Conservation (phyloP, 2,329 filamentous ascomycete species). For the Tolypocladium pustulatum region DNA sequence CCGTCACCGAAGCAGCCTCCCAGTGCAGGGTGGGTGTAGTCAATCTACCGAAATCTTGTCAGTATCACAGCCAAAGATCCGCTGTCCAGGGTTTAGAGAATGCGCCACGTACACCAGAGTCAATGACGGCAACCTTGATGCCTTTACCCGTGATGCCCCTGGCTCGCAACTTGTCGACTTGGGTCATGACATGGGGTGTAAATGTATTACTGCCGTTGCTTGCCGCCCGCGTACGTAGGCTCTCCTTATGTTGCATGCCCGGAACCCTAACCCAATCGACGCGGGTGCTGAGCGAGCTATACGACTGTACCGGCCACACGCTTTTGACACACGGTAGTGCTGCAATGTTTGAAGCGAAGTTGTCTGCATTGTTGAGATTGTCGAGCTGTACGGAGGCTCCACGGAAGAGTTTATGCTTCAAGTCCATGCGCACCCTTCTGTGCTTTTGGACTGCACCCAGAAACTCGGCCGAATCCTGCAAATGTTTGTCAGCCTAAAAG, state of each 20-base stretch:
- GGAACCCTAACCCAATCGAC: no score
- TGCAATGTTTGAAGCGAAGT: conserved; percentile 29
- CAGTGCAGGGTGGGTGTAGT: conserved; percentile 48
- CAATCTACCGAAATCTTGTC: conserved; percentile 23
- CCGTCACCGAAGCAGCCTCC: conserved; percentile 48
- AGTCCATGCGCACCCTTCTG: conserved; percentile 32
- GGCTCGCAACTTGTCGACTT: conserved; percentile 42
- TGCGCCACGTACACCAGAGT: conserved; percentile 32
- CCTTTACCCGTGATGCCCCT: conserved; percentile 38
- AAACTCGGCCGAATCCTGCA: background rate
- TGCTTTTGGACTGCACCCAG: background rate
- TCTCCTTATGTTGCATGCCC: no score
- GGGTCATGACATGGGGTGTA: conserved; percentile 42
- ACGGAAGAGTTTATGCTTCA: conserved; percentile 41
- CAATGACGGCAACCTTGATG: conserved; percentile 41
- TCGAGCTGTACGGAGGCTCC: conserved; percentile 43
- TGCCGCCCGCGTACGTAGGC: background rate
- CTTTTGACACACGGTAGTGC: conserved; percentile 33
- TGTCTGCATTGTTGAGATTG: conserved; percentile 30
- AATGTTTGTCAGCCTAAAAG: background rate
- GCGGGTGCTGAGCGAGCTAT: conserved; percentile 3
- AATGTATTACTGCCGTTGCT: conserved; percentile 23
- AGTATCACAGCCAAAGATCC: no score
- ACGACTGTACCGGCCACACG: conserved; percentile 32
- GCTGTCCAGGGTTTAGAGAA: background rate